Conservation (phyloP, 2,329 filamentous ascomycete genomes). For the Blastomyces parvus region DNA sequence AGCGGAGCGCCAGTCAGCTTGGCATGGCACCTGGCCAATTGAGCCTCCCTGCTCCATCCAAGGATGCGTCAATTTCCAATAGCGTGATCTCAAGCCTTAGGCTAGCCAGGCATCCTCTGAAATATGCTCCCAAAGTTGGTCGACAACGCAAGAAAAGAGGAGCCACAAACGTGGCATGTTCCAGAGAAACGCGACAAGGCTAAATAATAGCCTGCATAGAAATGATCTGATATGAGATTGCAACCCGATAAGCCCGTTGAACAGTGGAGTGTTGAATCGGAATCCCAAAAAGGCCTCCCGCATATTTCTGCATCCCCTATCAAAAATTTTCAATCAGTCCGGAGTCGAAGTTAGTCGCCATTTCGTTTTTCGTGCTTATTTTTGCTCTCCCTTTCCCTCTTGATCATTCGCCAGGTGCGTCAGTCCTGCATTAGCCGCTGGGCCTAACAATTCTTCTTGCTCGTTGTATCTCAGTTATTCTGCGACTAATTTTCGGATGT, state of each 20-base stretch:
- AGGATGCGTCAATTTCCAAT: not conserved
- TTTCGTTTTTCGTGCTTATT: not conserved
- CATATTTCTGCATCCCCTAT: not conserved
- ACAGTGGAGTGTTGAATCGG: not conserved
- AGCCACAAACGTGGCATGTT: conserved; percentile 1
- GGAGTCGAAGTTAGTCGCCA: too few relatives aligned
- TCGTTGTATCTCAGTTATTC: not conserved
- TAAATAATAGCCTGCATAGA: not conserved
- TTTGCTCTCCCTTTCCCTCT: not conserved
- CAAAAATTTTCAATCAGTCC: not conserved
- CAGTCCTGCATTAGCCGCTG: not conserved
- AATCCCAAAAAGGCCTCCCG: not conserved
- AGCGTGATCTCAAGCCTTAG: not conserved
- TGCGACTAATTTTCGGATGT: not conserved
- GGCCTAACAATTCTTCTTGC: not conserved
- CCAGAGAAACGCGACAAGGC: not conserved
- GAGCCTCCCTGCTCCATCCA: not conserved
- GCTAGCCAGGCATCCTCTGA: not conserved
- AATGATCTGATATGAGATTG: not conserved
- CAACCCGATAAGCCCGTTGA: not conserved
- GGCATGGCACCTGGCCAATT: not conserved
- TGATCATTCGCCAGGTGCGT: not conserved
- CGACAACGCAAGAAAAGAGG: not conserved
- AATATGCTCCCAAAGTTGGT: not conserved
- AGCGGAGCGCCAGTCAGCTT: not conserved